Evolutionary conservation across 2,329 filamentous ascomycete species (phyloP).

Genomic region (Chalara sp.): DNA sequence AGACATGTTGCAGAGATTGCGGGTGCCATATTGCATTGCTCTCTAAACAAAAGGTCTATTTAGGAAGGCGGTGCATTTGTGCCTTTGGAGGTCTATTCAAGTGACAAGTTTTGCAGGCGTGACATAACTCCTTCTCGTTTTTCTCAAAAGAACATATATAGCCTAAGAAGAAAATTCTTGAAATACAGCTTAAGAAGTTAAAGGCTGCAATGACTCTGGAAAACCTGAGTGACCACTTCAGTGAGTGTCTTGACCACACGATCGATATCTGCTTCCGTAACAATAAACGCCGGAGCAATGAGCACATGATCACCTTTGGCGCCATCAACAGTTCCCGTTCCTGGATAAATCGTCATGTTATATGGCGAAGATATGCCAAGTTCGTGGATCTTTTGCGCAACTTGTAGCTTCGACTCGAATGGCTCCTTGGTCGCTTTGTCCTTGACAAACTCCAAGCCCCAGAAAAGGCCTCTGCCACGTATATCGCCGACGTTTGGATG

Average conservation of each 20-base stretch:
- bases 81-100: too few relatives aligned
- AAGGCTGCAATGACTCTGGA: slow-evolving; percentile 1
- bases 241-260: slow-evolving; percentile 40
- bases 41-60: too few relatives aligned
- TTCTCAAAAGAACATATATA: too few relatives aligned
- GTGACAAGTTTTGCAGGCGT: too few relatives aligned
- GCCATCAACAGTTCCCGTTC: slow-evolving; percentile 49
- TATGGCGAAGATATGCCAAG: slow-evolving; percentile 32
- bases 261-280: slow-evolving; percentile 45
- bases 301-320: slow-evolving; percentile 54
- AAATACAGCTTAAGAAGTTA: too few relatives aligned
- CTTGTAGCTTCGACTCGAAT: slow-evolving; percentile 33
- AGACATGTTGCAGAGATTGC: too few relatives aligned
- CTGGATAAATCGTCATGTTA: slow-evolving; percentile 53
- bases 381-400: slow-evolving; percentile 44
- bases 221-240: slow-evolving; percentile 18
- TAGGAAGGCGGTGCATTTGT: too few relatives aligned
- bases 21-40: too few relatives aligned
- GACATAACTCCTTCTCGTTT: too few relatives aligned
- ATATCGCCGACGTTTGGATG: slow-evolving; percentile 52
- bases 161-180: too few relatives aligned
- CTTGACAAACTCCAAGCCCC: slow-evolving; percentile 48
- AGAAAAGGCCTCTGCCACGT: slow-evolving; percentile 52
- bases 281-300: slow-evolving; percentile 53
- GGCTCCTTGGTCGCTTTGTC: slow-evolving; percentile 43